phyloP scores from a whole-genome alignment of 805 yeast genomes.

The Ogataea trehalophila region DNA sequence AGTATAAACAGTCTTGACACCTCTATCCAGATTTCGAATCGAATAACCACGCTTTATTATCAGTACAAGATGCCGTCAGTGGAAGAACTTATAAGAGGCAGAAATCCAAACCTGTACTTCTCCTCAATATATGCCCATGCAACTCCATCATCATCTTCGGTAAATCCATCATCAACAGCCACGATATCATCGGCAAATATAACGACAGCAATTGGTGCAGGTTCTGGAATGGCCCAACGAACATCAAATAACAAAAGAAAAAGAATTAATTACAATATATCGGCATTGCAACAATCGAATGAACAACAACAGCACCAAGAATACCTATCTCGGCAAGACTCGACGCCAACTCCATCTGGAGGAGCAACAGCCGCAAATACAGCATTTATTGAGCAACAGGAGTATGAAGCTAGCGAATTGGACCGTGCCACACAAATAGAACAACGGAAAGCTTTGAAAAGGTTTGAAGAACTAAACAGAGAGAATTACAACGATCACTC shows the following conservation, averaged over 20 bases:
- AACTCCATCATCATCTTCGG: slow-evolving; percentile 2
- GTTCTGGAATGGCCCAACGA: neutral
- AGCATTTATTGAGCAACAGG: too few species aligned
- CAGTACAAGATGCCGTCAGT: slow-evolving; percentile 20
- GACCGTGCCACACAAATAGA: slow-evolving; percentile 17
- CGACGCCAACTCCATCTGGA: too few species aligned
- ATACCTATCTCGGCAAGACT: neutral
- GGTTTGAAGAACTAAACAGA: slow-evolving; percentile 38
- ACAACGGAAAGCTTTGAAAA: slow-evolving; percentile 32
- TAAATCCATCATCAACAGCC: slow-evolving; percentile 1
- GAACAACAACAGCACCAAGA: slow-evolving; percentile 24
- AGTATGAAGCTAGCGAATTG: too few species aligned
- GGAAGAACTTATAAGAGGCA: slow-evolving; percentile 27
- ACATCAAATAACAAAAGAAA: slow-evolving; percentile 21
- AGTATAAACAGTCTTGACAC: too few species aligned
- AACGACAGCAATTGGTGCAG: neutral
- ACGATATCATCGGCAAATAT: neutral
- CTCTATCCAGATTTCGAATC: too few species aligned
- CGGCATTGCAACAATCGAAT: slow-evolving; percentile 24
- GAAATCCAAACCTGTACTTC: slow-evolving; percentile 19
- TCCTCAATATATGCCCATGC: slow-evolving; percentile 26
- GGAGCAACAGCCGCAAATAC: too few species aligned
- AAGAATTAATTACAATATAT: slow-evolving; percentile 31
- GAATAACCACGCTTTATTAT: too few species aligned
- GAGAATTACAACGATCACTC: slow-evolving; percentile 39